These are phyloP conservation scores for Phytopythium vexans DNA, from an alignment of 352 stramenopile genomes.

Conservation along the genomic window DNA sequence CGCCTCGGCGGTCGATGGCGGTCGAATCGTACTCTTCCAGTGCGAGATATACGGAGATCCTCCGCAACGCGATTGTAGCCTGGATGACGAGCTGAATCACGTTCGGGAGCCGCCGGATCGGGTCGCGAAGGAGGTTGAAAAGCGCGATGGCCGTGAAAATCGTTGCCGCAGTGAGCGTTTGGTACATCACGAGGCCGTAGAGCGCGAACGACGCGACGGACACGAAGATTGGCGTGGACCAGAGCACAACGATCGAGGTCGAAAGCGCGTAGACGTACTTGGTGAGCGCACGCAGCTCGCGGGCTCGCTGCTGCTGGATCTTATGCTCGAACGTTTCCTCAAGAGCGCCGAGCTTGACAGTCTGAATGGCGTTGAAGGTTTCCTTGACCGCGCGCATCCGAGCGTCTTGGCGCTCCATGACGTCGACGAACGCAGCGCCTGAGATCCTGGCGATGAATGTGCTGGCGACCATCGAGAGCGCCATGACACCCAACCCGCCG, in stretches of 20 bases:
- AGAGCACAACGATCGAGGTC: slow-evolving; percentile 37
- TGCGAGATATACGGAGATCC: slow-evolving; percentile 24
- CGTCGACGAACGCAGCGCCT: slow-evolving; percentile 42
- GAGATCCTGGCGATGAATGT: slow-evolving; percentile 42
- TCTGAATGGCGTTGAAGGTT: slow-evolving; percentile 88
- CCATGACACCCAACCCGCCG: slow-evolving; percentile 31
- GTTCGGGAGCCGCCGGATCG: slow-evolving; percentile 23
- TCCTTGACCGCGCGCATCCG: slow-evolving; percentile 91
- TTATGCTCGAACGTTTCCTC: slow-evolving; percentile 76
- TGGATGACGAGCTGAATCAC: slow-evolving; percentile 25
- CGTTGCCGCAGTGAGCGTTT: slow-evolving; percentile 31
- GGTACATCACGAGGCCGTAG: slow-evolving; percentile 26
- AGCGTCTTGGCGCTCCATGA: slow-evolving; percentile 86
- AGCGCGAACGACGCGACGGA: slow-evolving; percentile 31
- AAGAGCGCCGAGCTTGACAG: slow-evolving; percentile 96
- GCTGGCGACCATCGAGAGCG: slow-evolving; percentile 23
- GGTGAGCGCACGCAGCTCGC: slow-evolving; percentile 84
- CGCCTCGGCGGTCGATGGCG: slow-evolving; percentile 19
- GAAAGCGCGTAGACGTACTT: slow-evolving; percentile 36
- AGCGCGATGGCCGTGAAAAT: slow-evolving; percentile 50
- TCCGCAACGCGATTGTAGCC: slow-evolving; percentile 23
- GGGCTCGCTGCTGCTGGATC: slow-evolving; percentile 53
- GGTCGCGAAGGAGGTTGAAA: slow-evolving; percentile 34
- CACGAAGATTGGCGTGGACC: slow-evolving; percentile 18
- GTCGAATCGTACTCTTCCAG: slow-evolving; percentile 13